Conservation (phyloP, 2,329 filamentous ascomycete genomes). For the Colletotrichum sp. region DNA sequence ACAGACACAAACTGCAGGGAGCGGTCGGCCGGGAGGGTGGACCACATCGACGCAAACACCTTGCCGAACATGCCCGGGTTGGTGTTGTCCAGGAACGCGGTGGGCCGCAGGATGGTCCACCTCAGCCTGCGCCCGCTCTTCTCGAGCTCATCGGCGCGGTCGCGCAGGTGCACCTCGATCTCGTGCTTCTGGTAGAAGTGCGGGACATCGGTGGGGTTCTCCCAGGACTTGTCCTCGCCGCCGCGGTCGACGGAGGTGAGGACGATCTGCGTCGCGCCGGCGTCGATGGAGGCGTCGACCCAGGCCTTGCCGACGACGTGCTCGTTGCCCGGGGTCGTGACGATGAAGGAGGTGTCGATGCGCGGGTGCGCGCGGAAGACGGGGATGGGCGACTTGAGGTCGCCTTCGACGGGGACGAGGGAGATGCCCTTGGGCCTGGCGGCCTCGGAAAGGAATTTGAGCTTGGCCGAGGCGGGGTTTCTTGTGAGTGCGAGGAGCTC, state of each 20-base stretch:
- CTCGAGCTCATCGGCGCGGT: slow-evolving; percentile 5
- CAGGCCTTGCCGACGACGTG: slow-evolving; percentile 27
- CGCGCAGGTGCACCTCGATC: slow-evolving; percentile 22
- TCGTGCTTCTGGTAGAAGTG: slow-evolving; percentile 26
- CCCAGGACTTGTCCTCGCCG: slow-evolving; percentile 28
- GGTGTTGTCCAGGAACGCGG: slow-evolving; percentile 32
- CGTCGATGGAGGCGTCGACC: slow-evolving; percentile 28
- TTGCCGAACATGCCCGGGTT: slow-evolving; percentile 29
- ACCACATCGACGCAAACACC: slow-evolving; percentile 30
- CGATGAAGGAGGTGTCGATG: slow-evolving; percentile 28
- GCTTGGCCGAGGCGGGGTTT: slow-evolving; percentile 1
- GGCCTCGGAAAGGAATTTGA: slow-evolving; percentile 18
- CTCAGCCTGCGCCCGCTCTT: not conserved
- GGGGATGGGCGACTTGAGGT: slow-evolving; percentile 17
- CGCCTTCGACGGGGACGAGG: slow-evolving; percentile 24
- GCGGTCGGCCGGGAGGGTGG: slow-evolving; percentile 25
- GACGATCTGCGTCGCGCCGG: slow-evolving; percentile 50
- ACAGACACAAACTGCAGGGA: slow-evolving; percentile 30
- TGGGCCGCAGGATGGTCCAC: slow-evolving; percentile 31
- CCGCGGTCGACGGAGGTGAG: slow-evolving; percentile 29
- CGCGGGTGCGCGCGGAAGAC: slow-evolving; percentile 25
- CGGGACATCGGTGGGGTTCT: slow-evolving; percentile 25
- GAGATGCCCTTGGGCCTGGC: slow-evolving; percentile 3
- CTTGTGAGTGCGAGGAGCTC: slow-evolving; percentile 20
- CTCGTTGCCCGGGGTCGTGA: slow-evolving; percentile 30